Conservation (phyloP, 768 basidiomycete species). For the Trichaptum fuscoviolaceum region DNA sequence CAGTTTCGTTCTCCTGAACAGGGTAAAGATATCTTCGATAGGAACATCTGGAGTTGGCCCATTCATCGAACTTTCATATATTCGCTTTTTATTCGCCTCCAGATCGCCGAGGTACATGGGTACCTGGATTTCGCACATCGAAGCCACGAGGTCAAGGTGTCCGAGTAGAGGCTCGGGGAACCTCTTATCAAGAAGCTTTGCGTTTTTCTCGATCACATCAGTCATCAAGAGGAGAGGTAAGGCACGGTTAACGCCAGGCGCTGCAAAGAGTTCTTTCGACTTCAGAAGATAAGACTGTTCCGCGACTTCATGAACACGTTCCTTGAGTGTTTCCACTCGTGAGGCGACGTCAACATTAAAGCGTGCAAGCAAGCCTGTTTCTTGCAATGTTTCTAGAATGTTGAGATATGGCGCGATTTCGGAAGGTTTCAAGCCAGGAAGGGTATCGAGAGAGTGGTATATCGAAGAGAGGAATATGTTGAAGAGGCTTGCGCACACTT, state of each 20-base stretch:
- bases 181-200: slow-evolving; percentile 79
- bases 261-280: slow-evolving; percentile 55
- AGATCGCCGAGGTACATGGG: slow-evolving; percentile 66
- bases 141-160: slow-evolving; percentile 60
- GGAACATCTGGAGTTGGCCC: slow-evolving; percentile 83
- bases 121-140: slow-evolving; percentile 62
- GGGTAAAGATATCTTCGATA: slow-evolving; percentile 83
- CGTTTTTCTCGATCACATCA: slow-evolving; percentile 82
- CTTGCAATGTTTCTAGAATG: slow-evolving; percentile 66
- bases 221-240: slow-evolving; percentile 79
- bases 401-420: slow-evolving; percentile 60
- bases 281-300: slow-evolving; percentile 57
- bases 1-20: slow-evolving; percentile 75
- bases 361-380: slow-evolving; percentile 63
- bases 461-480: slow-evolving; percentile 81
- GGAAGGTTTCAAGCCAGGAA: slow-evolving; percentile 68
- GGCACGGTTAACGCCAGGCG: slow-evolving; percentile 77
- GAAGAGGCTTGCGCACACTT: slow-evolving; percentile 68
- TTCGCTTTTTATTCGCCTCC: slow-evolving; percentile 60
- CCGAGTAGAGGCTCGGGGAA: slow-evolving; percentile 81
- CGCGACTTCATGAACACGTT: slow-evolving; percentile 55
- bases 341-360: slow-evolving; percentile 70
- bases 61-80: slow-evolving; percentile 81
- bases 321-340: slow-evolving; percentile 63
- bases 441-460: slow-evolving; percentile 75